Evolutionary conservation across 129 eudicot species (phyloP), one percentile per base, ranked within the genome.

Genomic region (Arctium lappa): DNA sequence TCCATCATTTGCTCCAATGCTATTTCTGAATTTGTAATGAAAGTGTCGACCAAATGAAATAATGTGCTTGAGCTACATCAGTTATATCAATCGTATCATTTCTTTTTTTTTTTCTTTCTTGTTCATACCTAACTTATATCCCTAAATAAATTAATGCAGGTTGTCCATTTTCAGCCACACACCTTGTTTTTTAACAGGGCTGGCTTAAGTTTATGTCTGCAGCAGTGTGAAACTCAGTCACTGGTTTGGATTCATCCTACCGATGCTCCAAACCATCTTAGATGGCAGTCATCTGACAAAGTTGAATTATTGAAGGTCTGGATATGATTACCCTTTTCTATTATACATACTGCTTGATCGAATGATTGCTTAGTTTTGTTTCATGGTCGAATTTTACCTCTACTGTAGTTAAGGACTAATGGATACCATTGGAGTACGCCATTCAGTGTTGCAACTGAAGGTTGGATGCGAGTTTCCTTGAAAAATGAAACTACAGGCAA

Each of bases 131-230:
- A 79, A 62, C 82, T 73, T 48, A 56, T 11, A 46, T 63, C 36
- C 38, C 56, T 48, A 39, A 69, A 53, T 72, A 32, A 15, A 56
- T 74, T 56, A 53, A 32, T 92, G 86, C 91, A 96, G 99, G 99
- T 91, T 83, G 87, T 96, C 77, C 95, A 86, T 88, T 91, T 93
- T 87, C 99, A 96, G 80, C 99, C 98, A 34, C 98, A 89, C 78
- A 88, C 98, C 69, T 82, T 93, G 91, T 96, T 86, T 42, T 73
- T 90, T 60, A 96, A 93, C 73, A 86, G 97, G 86, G 86, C 85
- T 46, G 99, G 98, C 22, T 86, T 90, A 74, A 85, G 89, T 83
- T 53, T 96, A 72, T 93, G 91, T 84, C 82, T 96, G 86, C 94
- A 83, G 81, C 99, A 96, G 83, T 89, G 92, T 86, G 95, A 88